Percentiles rank a stretch among this genome's conserved stretches.
Evolutionary conservation across 2,329 filamentous ascomycete species (phyloP).

Genomic region (Rhytidhysteron rufulum): DNA sequence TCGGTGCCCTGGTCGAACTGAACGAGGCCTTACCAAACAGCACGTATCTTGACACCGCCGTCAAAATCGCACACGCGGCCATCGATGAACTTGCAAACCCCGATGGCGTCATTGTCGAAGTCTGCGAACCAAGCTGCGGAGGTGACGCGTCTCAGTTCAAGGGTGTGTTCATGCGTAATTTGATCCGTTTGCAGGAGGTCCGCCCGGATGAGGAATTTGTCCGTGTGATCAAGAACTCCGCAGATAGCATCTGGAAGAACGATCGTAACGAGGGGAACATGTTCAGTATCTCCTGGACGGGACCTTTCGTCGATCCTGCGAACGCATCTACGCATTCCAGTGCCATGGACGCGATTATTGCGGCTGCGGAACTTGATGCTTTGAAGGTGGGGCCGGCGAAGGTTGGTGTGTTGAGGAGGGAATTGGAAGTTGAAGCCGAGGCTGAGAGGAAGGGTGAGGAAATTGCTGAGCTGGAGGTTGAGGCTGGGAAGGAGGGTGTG

Average conservation of each 20-base stretch:
- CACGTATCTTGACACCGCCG: constrained; percentile 32
- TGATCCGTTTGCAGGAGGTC: constrained; percentile 54
- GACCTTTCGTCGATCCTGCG: constrained; percentile 50
- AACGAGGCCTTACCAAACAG: constrained; percentile 36
- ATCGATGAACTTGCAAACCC: constrained; percentile 31
- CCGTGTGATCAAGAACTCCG: constrained; percentile 58
- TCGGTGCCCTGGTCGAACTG: constrained; percentile 56
- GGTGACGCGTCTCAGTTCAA: constrained; percentile 62
- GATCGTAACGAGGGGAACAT: constrained; percentile 49
- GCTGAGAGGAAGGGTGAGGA: not conserved
- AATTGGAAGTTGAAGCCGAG: not conserved
- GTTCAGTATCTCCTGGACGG: constrained; percentile 64
- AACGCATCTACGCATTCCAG: constrained; percentile 61
- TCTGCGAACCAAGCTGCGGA: constrained; percentile 37
- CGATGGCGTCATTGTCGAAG: constrained; percentile 40
- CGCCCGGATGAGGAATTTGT: constrained; percentile 50
- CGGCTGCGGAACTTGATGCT: constrained; percentile 39
- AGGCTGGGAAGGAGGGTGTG: too few relatives aligned
- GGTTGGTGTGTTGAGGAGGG: too few relatives aligned
- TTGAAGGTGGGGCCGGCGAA: too few relatives aligned
- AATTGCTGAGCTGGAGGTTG: too few relatives aligned
- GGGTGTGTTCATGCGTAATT: constrained; percentile 64
- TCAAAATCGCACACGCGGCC: constrained; percentile 37
- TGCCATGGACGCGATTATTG: constrained; percentile 65
- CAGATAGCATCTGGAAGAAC: constrained; percentile 62